Evolutionary conservation across 345 rosid species (phyloP), one percentile per base, ranked within the genome.

Genomic region (Kernera saxatilis): DNA sequence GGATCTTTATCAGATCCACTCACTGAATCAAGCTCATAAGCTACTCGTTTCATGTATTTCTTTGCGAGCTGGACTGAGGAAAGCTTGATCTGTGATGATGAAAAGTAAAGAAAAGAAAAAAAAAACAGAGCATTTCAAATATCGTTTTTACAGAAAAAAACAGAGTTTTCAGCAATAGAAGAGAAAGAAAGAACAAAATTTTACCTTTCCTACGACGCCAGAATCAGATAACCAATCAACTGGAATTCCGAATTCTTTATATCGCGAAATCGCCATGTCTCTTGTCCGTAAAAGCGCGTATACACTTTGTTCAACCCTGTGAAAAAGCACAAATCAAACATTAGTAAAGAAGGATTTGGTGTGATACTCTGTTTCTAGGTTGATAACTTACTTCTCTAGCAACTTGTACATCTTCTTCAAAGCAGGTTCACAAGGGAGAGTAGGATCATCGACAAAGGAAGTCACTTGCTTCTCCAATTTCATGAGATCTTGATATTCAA

Each of bases 171-270:
- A 6, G 15, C 39, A 45, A n/a, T 26, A 2, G 8, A 70, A 61
- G 6, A 7, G 21, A 26, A 14, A 17, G 25, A 72, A 33, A 64
- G 11, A 72, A 73, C 27, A 32, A 15, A 21, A 10, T 10, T 25
- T 32, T 80, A 94, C 97, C 98, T 94, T 91, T 79, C 99, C 98
- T 19, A 94, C 95, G 33, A 94, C 88, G 30, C 99, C 98, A 18
- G 92, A 61, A 77, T 94, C 98, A 35, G 76, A 73, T 57, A 91
- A 73, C 99, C 99, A 94, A 77, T 89, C 77, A 77, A 84, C 82
- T 35, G 99, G 98, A 63, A 91, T 87, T 18, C 97, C 92, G 10
- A 91, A 94, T 35, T 94, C 99, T 79, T 63, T 89, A 69, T 91
- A 94, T 10, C 93, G 73, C 27, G 96, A 84, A 64, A 88, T 32